Percentiles rank a stretch among this genome's conserved stretches.
Evolutionary conservation across 1,139 yeast genomes (phyloP).

Genomic region (Candida sp.): DNA sequence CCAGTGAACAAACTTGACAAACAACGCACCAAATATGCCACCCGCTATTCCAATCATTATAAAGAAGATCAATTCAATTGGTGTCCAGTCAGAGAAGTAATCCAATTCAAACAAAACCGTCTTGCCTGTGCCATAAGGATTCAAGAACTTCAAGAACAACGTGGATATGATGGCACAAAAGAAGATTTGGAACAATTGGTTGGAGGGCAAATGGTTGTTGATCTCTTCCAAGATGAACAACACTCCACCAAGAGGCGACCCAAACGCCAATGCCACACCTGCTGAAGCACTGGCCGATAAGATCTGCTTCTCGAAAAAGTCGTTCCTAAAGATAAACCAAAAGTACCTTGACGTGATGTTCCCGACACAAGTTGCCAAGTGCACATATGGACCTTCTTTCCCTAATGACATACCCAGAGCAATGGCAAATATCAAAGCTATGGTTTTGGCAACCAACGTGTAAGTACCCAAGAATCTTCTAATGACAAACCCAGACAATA

Average conservation of each 20-base stretch:
- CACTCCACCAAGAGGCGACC: slow-evolving; percentile 74
- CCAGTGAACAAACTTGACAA: slow-evolving; percentile 54
- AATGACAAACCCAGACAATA: slow-evolving; percentile 59
- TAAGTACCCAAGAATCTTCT: slow-evolving; percentile 59
- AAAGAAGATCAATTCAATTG: slow-evolving; percentile 52
- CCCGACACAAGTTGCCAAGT: slow-evolving; percentile 70
- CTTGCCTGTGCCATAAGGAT: slow-evolving; percentile 69
- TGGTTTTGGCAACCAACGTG: slow-evolving; percentile 55
- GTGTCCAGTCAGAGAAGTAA: slow-evolving; percentile 61
- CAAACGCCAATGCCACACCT: slow-evolving; percentile 75
- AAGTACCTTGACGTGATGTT: slow-evolving; percentile 59
- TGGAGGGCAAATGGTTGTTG: slow-evolving; percentile 60
- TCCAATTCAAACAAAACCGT: slow-evolving; percentile 61
- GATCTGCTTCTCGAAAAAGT: slow-evolving; percentile 59
- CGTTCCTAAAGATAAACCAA: slow-evolving; percentile 52
- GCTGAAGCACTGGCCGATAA: slow-evolving; percentile 70
- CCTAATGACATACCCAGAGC: slow-evolving; percentile 72
- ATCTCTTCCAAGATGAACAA: slow-evolving; percentile 69
- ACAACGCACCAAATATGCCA: slow-evolving; percentile 60
- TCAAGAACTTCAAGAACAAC: slow-evolving; percentile 55
- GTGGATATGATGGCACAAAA: slow-evolving; percentile 66
- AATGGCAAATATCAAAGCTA: slow-evolving; percentile 59
- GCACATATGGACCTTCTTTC: slow-evolving; percentile 78
- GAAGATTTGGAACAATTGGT: slow-evolving; percentile 61
- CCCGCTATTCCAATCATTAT: slow-evolving; percentile 58